phyloP scores from a whole-genome alignment of 331 rosid species.

The Cydonia oblonga region DNA sequence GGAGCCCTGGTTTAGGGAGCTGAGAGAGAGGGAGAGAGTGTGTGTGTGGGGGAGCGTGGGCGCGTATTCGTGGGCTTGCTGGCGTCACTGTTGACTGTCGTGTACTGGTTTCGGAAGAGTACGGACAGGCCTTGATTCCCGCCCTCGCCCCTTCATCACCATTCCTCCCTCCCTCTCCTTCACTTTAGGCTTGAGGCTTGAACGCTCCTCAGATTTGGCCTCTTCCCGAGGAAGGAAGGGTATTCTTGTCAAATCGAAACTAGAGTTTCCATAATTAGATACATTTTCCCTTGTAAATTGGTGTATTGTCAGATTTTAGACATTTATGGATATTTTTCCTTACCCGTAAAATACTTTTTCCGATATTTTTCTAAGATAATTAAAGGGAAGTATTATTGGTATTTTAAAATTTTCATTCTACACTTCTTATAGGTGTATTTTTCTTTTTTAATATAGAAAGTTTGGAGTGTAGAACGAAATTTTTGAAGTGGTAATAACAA shows the following conservation, averaged over 20 bases:
- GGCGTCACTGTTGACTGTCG: neutral
- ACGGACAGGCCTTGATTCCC: neutral
- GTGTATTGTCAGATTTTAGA: neutral
- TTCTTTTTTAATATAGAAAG: too few relatives aligned
- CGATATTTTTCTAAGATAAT: neutral
- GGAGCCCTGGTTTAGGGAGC: neutral
- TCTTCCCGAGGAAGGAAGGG: neutral
- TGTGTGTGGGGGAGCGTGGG: neutral
- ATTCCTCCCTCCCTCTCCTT: neutral
- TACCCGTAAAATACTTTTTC: too few relatives aligned
- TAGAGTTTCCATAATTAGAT: neutral
- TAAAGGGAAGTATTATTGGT: too few relatives aligned
- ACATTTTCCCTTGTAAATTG: neutral
- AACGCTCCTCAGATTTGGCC: neutral
- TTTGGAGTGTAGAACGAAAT: too few relatives aligned
- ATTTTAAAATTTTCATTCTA: too few relatives aligned
- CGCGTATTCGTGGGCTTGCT: neutral
- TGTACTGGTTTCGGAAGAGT: neutral
- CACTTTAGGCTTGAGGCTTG: neutral
- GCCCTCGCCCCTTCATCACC: conserved; percentile 3
- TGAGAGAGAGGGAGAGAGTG: neutral
- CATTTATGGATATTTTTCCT: neutral
- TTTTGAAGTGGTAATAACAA: too few relatives aligned
- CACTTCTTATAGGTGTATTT: too few relatives aligned
- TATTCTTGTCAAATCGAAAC: neutral